A percentile compares a stretch with the other conserved stretches of the same genome.
Evolutionary conservation across 2,329 filamentous ascomycete genomes (phyloP).

Genomic region (Arachnopeziza araneosa): DNA sequence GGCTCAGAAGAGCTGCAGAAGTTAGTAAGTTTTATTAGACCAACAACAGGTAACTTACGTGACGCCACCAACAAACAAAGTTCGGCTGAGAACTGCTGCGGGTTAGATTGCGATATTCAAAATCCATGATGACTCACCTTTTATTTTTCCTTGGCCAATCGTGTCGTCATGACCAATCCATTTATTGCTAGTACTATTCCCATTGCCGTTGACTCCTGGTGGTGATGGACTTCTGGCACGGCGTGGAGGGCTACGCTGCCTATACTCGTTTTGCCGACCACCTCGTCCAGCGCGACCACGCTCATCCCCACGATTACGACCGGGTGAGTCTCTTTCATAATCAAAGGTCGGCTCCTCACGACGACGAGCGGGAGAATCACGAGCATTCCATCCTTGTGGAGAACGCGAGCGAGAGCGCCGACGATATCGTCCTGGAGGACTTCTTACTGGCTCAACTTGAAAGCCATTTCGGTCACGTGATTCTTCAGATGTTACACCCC

Average conservation of each 20-base stretch:
- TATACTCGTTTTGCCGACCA: slow-evolving; percentile 63
- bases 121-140: slow-evolving; percentile 39
- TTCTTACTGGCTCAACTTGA: slow-evolving; percentile 47
- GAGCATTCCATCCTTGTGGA: slow-evolving; percentile 66
- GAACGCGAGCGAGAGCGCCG: slow-evolving; percentile 74
- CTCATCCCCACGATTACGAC: slow-evolving; percentile 53
- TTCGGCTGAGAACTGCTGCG: slow-evolving; percentile 72
- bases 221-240: slow-evolving; percentile 60
- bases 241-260: slow-evolving; percentile 79
- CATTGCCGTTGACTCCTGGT: slow-evolving; percentile 29
- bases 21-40: slow-evolving; percentile 23
- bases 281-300: slow-evolving; percentile 42
- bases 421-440: slow-evolving; percentile 49
- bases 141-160: slow-evolving; percentile 73
- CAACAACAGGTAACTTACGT: slow-evolving; percentile 52
- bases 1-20: slow-evolving; percentile 62
- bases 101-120: slow-evolving; percentile 17
- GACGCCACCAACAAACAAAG: slow-evolving; percentile 93
- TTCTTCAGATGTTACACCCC: slow-evolving; percentile 34
- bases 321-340: slow-evolving; percentile 65
- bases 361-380: slow-evolving; percentile 45
- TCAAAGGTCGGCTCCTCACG: slow-evolving; percentile 53
- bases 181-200: slow-evolving; percentile 52
- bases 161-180: slow-evolving; percentile 74
- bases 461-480: slow-evolving; percentile 51